Conservation (phyloP, 768 basidiomycete genomes). For the Kwoniella sp. region DNA sequence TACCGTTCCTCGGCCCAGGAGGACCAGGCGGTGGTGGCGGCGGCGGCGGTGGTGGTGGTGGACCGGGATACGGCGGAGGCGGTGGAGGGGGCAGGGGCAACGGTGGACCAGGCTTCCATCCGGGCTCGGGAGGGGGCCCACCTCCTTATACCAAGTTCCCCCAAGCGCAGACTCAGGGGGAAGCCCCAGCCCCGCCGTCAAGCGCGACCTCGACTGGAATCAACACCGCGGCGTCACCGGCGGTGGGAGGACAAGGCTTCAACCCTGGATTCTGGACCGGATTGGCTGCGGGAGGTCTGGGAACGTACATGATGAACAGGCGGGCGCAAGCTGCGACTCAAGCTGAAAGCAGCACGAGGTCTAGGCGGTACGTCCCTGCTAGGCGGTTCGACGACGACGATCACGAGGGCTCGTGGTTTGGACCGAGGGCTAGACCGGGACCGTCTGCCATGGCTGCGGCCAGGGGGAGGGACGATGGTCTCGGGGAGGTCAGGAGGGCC, state of each 20-base stretch:
- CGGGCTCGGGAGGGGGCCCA: slow-evolving; percentile 44
- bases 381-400: slow-evolving; percentile 14
- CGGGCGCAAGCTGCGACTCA: no score
- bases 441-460: no score
- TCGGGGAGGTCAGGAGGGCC: slow-evolving; percentile 59
- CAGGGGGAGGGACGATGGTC: slow-evolving; percentile 56
- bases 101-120: slow-evolving; percentile 45
- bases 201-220: slow-evolving; percentile 55
- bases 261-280: slow-evolving; percentile 83
- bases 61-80: slow-evolving; percentile 51
- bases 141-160: slow-evolving; percentile 49
- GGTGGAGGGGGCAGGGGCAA: slow-evolving; percentile 44
- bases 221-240: slow-evolving; percentile 41
- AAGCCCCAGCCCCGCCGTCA: slow-evolving; percentile 55
- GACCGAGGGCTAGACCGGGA: slow-evolving; percentile 47
- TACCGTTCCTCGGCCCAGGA: slow-evolving; percentile 8
- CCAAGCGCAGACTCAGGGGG: slow-evolving; percentile 19
- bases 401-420: slow-evolving; percentile 27
- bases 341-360: not conserved
- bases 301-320: slow-evolving; percentile 51
- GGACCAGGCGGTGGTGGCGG: slow-evolving; percentile 50
- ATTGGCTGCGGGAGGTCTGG: slow-evolving; percentile 66
- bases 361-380: not conserved
- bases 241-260: slow-evolving; percentile 53
- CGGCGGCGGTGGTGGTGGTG: slow-evolving; percentile 34